Conservation (phyloP, 371 early-diverging fungal species). For the Apophysomyces variabilis region DNA sequence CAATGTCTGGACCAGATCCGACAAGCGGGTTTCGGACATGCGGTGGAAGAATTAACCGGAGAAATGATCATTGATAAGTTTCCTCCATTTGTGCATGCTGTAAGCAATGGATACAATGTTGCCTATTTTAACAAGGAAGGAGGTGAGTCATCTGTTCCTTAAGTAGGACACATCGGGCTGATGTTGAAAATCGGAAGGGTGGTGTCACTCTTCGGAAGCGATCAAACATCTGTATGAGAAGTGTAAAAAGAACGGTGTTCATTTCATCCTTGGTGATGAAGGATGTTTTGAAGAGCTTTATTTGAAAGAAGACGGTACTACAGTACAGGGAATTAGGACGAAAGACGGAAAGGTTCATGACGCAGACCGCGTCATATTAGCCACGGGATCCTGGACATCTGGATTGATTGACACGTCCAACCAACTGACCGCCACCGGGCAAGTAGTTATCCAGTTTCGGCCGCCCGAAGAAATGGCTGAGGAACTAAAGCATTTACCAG, state of each 20-base stretch:
- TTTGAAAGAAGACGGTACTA: constrained; percentile 16
- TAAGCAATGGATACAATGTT: constrained; percentile 35
- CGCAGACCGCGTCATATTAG: constrained; percentile 51
- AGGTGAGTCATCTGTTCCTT: constrained; percentile 22
- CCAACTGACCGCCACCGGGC: constrained; percentile 51
- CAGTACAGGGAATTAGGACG: constrained; percentile 50
- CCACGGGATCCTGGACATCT: constrained; percentile 63
- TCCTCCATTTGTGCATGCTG: constrained; percentile 39
- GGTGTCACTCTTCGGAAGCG: constrained; percentile 48
- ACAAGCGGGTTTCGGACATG: constrained; percentile 42
- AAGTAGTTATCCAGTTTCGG: constrained; percentile 57
- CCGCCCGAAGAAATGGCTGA: constrained; percentile 24
- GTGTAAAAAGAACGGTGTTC: constrained; percentile 38
- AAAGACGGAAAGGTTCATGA: constrained; percentile 42
- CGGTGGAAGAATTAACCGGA: constrained; percentile 34
- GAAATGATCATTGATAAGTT: constrained; percentile 33
- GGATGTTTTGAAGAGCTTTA: constrained; percentile 25
- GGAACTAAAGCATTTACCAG: constrained; percentile 37
- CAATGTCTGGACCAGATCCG: constrained; percentile 34
- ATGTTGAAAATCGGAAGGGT: constrained; percentile 24
- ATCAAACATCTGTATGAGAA: constrained; percentile 40
- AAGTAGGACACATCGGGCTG: not conserved
- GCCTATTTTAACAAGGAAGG: constrained; percentile 45
- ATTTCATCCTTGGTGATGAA: constrained; percentile 37
- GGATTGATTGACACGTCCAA: constrained; percentile 46